Percentiles rank a stretch among this genome's conserved stretches.
These are phyloP conservation scores for Antitrichia curtipendula DNA, from an alignment of 225 moss, liverwort and hornwort species.

Conservation along the genomic window DNA sequence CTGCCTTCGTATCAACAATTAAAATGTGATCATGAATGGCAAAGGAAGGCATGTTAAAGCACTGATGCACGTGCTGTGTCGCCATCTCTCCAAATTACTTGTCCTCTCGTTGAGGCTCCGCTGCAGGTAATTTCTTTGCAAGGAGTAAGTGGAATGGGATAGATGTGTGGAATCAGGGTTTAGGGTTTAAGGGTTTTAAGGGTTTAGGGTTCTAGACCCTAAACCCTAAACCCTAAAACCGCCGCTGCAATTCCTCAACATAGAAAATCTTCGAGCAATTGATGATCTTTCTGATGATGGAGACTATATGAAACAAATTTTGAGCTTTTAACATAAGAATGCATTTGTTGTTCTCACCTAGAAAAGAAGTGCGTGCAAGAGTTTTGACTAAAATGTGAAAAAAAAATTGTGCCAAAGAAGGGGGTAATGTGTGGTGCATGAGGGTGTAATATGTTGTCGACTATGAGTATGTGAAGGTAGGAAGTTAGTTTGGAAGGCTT, in stretches of 20 bases:
- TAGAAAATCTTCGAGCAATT: not conserved
- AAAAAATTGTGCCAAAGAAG: not conserved
- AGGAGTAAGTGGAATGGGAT: not conserved
- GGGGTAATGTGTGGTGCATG: not conserved
- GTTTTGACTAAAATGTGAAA: not conserved
- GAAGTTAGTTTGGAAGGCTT: not conserved
- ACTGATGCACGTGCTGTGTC: rapidly evolving
- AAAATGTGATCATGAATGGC: not conserved
- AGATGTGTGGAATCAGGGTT: not conserved
- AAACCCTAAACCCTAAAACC: no score
- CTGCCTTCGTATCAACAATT: not conserved
- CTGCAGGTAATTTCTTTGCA: not conserved
- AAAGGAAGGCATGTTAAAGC: not conserved
- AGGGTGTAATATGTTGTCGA: not conserved
- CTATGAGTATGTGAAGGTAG: not conserved
- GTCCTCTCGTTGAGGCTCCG: not conserved
- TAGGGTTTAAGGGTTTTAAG: no score
- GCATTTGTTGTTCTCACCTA: rapidly evolving
- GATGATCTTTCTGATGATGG: not conserved
- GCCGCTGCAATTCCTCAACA: no score
- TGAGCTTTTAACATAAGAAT: not conserved
- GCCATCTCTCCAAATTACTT: not conserved
- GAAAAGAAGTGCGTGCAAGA: not conserved
- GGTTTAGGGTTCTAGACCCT: no score
- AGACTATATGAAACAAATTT: not conserved